Evolutionary conservation across 2,329 filamentous ascomycete species (phyloP).

Genomic region (Claviceps africana): DNA sequence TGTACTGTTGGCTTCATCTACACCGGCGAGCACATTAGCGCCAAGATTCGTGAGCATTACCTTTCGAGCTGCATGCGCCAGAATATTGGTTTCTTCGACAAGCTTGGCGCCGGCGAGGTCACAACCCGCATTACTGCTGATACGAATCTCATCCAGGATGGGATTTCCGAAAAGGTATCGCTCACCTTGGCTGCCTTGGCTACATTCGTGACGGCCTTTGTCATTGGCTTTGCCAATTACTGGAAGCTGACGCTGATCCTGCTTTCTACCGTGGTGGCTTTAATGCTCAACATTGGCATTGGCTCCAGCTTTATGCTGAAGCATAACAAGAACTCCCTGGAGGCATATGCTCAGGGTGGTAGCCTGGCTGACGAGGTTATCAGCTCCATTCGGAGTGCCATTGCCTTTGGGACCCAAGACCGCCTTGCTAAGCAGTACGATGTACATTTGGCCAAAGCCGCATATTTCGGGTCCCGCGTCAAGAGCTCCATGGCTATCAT

Average conservation of each 20-base stretch:
- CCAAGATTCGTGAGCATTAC: conserved; percentile 71
- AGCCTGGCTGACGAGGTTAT: conserved; percentile 89
- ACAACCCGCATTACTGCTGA: conserved; percentile 90
- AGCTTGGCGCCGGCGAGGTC: conserved; percentile 81
- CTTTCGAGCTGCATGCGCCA: conserved; percentile 71
- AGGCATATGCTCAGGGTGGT: conserved; percentile 71
- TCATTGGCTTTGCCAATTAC: conserved; percentile 81
- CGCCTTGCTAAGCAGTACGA: conserved; percentile 84
- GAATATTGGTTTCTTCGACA: conserved; percentile 89
- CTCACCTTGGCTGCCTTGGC: conserved; percentile 63
- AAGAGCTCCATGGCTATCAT: conserved; percentile 63
- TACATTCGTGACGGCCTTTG: conserved; percentile 76
- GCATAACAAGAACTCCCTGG: conserved; percentile 63
- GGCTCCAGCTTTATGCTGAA: conserved; percentile 65
- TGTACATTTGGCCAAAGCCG: conserved; percentile 54
- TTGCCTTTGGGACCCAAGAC: conserved; percentile 86
- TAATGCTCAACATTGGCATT: conserved; percentile 62
- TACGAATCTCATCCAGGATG: conserved; percentile 85
- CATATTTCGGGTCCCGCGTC: conserved; percentile 61
- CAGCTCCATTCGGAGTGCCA: conserved; percentile 81
- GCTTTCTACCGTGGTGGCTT: conserved; percentile 64
- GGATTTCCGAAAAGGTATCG: conserved; percentile 79
- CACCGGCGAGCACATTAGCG: conserved; percentile 63
- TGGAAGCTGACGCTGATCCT: conserved; percentile 91
- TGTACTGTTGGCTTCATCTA: conserved; percentile 84